A percentile compares a stretch with the other conserved stretches of the same genome.
phyloP scores from a whole-genome alignment of 2,329 filamentous ascomycete genomes.

The Seiridium unicorne region DNA sequence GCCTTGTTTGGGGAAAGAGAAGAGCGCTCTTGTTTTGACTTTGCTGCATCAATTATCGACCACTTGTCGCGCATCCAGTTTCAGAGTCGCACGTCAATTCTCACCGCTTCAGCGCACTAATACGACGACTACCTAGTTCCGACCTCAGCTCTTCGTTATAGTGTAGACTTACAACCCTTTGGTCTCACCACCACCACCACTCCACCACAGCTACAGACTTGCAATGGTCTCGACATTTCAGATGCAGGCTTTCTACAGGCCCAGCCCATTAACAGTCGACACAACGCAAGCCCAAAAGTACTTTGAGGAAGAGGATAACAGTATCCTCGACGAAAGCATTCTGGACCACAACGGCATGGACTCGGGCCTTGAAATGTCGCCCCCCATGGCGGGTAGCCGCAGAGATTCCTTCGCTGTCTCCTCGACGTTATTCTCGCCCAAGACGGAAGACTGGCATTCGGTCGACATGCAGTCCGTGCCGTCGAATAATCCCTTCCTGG shows the following conservation, averaged over 20 bases:
- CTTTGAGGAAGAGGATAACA: slow-evolving; percentile 61
- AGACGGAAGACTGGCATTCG: slow-evolving; percentile 62
- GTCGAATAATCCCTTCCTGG: slow-evolving; percentile 63
- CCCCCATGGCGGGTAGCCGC: slow-evolving; percentile 60
- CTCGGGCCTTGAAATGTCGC: slow-evolving; percentile 62
- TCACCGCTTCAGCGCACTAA: slow-evolving; percentile 9
- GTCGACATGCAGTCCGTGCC: slow-evolving; percentile 64
- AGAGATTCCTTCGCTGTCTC: slow-evolving; percentile 62
- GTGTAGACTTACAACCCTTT: slow-evolving; percentile 6
- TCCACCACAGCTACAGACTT: slow-evolving; percentile 18
- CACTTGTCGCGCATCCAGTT: background rate
- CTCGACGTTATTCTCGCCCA: slow-evolving; percentile 61
- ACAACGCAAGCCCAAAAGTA: slow-evolving; percentile 53
- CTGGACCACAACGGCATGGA: slow-evolving; percentile 59
- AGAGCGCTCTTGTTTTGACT: background rate
- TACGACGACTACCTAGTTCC: slow-evolving; percentile 1
- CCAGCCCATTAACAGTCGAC: slow-evolving; percentile 50
- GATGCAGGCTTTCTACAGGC: slow-evolving; percentile 52
- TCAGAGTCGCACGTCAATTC: background rate
- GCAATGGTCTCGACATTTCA: slow-evolving; percentile 51
- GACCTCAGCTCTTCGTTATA: slow-evolving; percentile 2
- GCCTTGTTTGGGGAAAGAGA: background rate
- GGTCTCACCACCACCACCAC: slow-evolving; percentile 3
- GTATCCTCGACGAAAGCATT: slow-evolving; percentile 60
- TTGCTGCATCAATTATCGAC: background rate